phyloP scores from a whole-genome alignment of 495 filamentous ascomycete species.

The Coniosporium apollinis region DNA sequence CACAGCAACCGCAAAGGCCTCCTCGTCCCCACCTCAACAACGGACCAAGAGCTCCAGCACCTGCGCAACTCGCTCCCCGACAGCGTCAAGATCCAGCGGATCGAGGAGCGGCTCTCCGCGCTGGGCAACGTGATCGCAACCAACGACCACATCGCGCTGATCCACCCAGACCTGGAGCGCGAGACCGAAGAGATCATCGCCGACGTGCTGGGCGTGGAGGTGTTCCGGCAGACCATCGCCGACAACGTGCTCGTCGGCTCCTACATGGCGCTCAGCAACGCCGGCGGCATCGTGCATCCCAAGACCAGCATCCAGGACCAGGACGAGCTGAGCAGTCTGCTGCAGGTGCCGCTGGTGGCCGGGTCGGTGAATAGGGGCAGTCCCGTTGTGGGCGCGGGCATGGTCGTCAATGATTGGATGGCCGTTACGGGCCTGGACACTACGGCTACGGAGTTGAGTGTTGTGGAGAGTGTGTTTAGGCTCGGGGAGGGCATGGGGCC shows the following conservation, averaged over 20 bases:
- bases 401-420: slow-evolving; percentile 99
- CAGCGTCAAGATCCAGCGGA: slow-evolving; percentile 74
- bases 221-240: slow-evolving; percentile 92
- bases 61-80: slow-evolving; percentile 88
- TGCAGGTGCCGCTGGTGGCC: slow-evolving; percentile 91
- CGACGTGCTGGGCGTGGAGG: slow-evolving; percentile 91
- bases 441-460: slow-evolving; percentile 88
- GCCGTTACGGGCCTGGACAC: slow-evolving; percentile 91
- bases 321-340: slow-evolving; percentile 82
- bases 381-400: slow-evolving; percentile 88
- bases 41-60: slow-evolving; percentile 95
- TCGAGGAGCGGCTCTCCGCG: slow-evolving; percentile 92
- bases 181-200: slow-evolving; percentile 55
- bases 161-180: slow-evolving; percentile 93
- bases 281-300: slow-evolving; percentile 91
- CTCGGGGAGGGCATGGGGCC: slow-evolving; percentile 76
- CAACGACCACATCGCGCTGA: slow-evolving; percentile 91
- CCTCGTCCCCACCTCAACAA: slow-evolving; percentile 86
- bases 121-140: slow-evolving; percentile 91
- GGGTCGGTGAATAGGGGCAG: slow-evolving; percentile 84
- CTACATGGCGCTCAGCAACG: slow-evolving; percentile 93
- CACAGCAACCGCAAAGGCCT: slow-evolving; percentile 84
- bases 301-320: slow-evolving; percentile 95
- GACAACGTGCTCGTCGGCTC: slow-evolving; percentile 92
- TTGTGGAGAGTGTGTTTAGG: slow-evolving; percentile 88